Base-by-base conservation (phyloP, 2,329 filamentous ascomycete genomes). In the Scytalidium lignicola region DNA sequence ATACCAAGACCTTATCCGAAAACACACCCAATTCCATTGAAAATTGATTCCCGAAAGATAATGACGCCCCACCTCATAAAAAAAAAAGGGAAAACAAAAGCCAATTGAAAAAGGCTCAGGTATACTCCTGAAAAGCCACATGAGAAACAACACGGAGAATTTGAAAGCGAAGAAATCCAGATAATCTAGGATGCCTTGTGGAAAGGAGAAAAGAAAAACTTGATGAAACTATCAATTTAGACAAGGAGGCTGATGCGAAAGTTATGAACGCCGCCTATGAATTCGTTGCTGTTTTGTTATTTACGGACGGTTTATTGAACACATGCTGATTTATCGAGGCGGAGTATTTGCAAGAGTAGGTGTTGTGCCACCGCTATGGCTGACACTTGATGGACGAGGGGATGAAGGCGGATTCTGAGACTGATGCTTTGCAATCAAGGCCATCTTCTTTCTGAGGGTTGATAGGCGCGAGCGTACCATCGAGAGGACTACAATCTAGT, bases 401-500 rank as follows among this genome's bases (percentile, higher is more conserved):
- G 58, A 60, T 8, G 58, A 57, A 19, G 61, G 58, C 40, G 59
- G 55, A 37, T 37, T 37, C 26, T 56, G 50, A 39, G 58, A 58
- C 43, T 61, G 55, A 50, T 65, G 60, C 51, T 79, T 79, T 15
- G 75, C 78, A 62, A 85, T 84, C 62, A 80, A 74, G 42, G 73
- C 75, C 60, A 79, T 73, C 69, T 83, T 84, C 67, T 80, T 81
- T 48, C 75, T 76, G 44, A 85, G 76, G 18, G 72, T 71, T 18
- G 67, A 61, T 3, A 85, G 71, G 50, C 82, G 74, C n/a, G 68
- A 67, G 20, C 70, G 74, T 54, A 84, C 79, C 80, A 85, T 84
- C 48, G 74, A 68, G 51, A 84, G 80, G 73, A 85, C 81, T 83
- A 41, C 3, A 12, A 12, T 17, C 19, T 21, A 46, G 58, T 69